Percentiles rank a stretch among this genome's conserved stretches.
Evolutionary conservation across 768 basidiomycete species (phyloP).

Genomic region (Phaeolepiota aurea): DNA sequence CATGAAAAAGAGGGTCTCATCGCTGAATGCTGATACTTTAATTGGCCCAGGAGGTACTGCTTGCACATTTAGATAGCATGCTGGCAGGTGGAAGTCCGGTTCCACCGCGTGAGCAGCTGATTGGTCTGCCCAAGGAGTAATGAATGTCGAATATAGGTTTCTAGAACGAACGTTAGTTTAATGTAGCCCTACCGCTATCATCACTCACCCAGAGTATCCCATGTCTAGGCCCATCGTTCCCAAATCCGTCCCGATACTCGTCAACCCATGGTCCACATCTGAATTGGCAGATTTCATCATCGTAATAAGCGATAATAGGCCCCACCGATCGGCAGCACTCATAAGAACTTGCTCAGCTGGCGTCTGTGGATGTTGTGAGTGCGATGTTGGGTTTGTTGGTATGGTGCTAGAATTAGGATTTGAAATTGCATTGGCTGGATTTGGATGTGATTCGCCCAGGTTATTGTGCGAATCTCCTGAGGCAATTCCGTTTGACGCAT

Average conservation of each 20-base stretch:
- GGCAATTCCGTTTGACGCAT: conserved; percentile 26
- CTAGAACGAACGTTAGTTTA: conserved; percentile 26
- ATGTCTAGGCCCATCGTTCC: conserved; percentile 90
- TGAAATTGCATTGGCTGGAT: conserved; percentile 19
- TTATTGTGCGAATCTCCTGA: conserved; percentile 21
- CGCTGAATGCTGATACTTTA: conserved; percentile 81
- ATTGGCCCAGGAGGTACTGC: conserved; percentile 75
- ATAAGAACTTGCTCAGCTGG: conserved; percentile 91
- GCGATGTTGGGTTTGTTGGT: conserved; percentile 23
- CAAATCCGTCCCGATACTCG: conserved; percentile 85
- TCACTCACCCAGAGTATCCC: conserved; percentile 68
- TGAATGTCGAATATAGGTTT: conserved; percentile 86
- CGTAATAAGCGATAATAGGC: conserved; percentile 75
- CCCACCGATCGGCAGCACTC: conserved; percentile 94
- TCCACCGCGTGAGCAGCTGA: conserved; percentile 80
- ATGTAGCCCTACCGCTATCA: conserved; percentile 1
- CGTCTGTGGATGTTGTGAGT: conserved; percentile 61
- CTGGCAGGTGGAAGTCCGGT: conserved; percentile 85
- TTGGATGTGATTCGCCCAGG: conserved; percentile 21
- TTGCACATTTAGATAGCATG: conserved; percentile 84
- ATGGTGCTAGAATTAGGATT: conserved; percentile 24
- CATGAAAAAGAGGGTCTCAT: conserved; percentile 97
- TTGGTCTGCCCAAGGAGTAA: conserved; percentile 94
- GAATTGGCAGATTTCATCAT: conserved; percentile 74
- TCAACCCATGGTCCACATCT: conserved; percentile 75